phyloP scores from a whole-genome alignment of 1,284 basidiomycete genomes.

The Cryptococcus hybrid region DNA sequence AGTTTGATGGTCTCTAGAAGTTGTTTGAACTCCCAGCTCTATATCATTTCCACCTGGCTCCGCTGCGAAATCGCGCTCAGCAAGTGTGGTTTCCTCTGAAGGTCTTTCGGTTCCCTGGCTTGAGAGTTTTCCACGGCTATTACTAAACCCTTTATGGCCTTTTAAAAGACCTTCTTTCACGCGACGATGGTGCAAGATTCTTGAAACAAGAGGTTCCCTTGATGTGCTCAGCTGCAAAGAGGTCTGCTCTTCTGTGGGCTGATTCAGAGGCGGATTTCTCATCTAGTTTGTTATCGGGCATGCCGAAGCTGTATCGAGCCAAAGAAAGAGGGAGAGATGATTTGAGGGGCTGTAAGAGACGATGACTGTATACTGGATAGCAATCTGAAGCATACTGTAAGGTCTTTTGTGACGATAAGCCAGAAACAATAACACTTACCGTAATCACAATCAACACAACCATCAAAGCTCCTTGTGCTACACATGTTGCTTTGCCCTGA shows the following conservation, averaged over 20 bases:
- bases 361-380: constrained; percentile 66
- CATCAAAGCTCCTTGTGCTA: constrained; percentile 77
- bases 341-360: constrained; percentile 59
- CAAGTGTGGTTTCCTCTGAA: constrained; percentile 1
- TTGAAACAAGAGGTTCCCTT: constrained; percentile 15
- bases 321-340: constrained; percentile 70
- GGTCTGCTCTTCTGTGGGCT: constrained; percentile 7
- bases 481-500: constrained; percentile 57
- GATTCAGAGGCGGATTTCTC: constrained; percentile 31
- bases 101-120: background rate
- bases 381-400: constrained; percentile 51
- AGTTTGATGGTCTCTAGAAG: background rate
- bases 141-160: background rate
- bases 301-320: constrained; percentile 64
- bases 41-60: background rate
- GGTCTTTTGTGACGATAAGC: background rate
- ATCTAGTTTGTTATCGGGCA: constrained; percentile 38
- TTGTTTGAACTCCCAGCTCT: background rate
- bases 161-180: background rate
- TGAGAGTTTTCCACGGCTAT: background rate
- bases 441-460: constrained; percentile 77
- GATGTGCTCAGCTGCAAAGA: constrained; percentile 16
- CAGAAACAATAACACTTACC: constrained; percentile 51
- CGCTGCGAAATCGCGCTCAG: constrained; percentile 14
- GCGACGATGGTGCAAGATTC: background rate